A percentile compares a stretch with the other conserved stretches of the same genome.
Conservation (phyloP, 768 basidiomycete species). For the Chalciporus pseudorubinellus region DNA sequence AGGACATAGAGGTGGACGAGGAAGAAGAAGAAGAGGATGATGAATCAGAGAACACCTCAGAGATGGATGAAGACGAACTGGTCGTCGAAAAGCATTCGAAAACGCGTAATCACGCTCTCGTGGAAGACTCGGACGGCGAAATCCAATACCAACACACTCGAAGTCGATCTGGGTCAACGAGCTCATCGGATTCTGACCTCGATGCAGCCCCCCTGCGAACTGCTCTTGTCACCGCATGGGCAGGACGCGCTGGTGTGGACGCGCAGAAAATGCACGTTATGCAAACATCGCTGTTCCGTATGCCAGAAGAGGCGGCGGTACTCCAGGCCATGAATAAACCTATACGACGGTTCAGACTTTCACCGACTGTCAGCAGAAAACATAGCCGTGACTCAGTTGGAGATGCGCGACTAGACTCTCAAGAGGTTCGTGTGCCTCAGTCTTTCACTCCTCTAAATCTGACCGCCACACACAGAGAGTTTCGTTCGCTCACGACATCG, state of each 20-base stretch:
- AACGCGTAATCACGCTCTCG: conserved; percentile 44
- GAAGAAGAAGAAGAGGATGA: conserved; percentile 39
- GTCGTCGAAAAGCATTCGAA: conserved; percentile 24
- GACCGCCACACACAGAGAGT: conserved; percentile 48
- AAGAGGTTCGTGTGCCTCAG: conserved; percentile 47
- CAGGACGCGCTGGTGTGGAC: conserved; percentile 73
- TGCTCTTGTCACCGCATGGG: conserved; percentile 64
- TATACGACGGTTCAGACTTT: conserved; percentile 34
- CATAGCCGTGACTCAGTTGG: conserved; percentile 79
- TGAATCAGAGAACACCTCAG: conserved; percentile 40
- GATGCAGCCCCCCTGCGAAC: conserved; percentile 29
- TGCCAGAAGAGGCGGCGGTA: conserved; percentile 70
- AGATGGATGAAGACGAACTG: conserved; percentile 53
- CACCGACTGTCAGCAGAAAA: conserved; percentile 52
- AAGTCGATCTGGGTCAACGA: conserved; percentile 35
- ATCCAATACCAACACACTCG: conserved; percentile 43
- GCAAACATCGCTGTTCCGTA: conserved; percentile 84
- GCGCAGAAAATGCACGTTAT: conserved; percentile 89
- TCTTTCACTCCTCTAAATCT: conserved; percentile 1
- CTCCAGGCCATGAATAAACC: conserved; percentile 53
- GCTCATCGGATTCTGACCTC: conserved; percentile 21
- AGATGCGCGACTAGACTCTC: conserved; percentile 59
- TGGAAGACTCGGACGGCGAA: conserved; percentile 56
- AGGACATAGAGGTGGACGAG: conserved; percentile 30
- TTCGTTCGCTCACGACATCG: conserved; percentile 75